Conservation (phyloP, 495 filamentous ascomycete species). For the Podospora pseudoanserina region DNA sequence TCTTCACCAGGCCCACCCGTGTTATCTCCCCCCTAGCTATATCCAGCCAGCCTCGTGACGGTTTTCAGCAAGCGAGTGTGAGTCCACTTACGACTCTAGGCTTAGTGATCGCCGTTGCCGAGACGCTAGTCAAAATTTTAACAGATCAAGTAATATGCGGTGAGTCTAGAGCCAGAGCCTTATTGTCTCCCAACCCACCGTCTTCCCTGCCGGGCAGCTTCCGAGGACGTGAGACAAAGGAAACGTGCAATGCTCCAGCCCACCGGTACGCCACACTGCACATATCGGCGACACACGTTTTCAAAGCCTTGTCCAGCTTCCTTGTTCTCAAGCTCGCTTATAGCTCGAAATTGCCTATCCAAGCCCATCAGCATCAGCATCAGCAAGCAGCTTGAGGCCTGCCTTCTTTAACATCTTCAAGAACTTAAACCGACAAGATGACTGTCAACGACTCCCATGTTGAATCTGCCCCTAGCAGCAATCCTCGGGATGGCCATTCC, state of each 20-base stretch:
- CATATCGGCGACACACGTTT: too few relatives aligned
- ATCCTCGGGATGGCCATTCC: not conserved
- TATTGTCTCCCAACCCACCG: not conserved
- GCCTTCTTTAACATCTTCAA: too few relatives aligned
- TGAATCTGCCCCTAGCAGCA: not conserved
- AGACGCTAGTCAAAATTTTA: constrained; percentile 1
- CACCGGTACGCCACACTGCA: not conserved
- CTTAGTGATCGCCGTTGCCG: not conserved
- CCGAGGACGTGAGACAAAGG: not conserved
- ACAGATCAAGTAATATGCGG: not conserved
- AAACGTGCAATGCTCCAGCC: not conserved
- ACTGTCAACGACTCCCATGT: not conserved
- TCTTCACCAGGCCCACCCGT: not conserved
- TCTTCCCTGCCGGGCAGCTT: not conserved
- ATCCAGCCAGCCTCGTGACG: not conserved
- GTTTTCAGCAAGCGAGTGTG: not conserved
- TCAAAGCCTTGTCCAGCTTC: too few relatives aligned
- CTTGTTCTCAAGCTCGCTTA: not conserved
- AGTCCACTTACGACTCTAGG: not conserved
- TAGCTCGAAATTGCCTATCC: not conserved
- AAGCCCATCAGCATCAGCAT: not conserved
- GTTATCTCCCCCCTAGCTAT: not conserved
- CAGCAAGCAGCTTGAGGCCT: not conserved
- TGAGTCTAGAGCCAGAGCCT: not conserved
- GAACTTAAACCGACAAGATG: not conserved